Conservation (phyloP, 2,329 filamentous ascomycete genomes). For the Stemphylium beticola region DNA sequence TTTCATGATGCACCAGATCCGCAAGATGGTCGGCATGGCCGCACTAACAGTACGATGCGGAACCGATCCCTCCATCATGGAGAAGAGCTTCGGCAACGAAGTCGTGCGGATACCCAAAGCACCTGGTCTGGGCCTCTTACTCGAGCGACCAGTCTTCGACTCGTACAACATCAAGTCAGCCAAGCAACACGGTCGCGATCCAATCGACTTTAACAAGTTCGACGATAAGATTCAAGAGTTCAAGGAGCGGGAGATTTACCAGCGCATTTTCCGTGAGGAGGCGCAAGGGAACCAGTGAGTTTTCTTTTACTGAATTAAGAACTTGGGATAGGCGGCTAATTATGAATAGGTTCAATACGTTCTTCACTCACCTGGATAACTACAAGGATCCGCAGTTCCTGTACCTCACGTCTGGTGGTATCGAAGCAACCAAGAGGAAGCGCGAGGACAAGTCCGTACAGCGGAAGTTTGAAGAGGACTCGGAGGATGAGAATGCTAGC, state of each 20-base stretch:
- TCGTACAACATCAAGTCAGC: slow-evolving; percentile 80
- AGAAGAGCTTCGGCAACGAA: slow-evolving; percentile 72
- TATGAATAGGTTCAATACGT: slow-evolving; percentile 51
- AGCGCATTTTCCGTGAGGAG: slow-evolving; percentile 88
- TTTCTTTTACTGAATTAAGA: not conserved
- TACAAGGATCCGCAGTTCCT: slow-evolving; percentile 58
- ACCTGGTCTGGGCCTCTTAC: slow-evolving; percentile 82
- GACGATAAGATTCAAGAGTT: slow-evolving; percentile 83
- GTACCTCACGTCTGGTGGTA: slow-evolving; percentile 57
- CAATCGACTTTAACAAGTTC: slow-evolving; percentile 79
- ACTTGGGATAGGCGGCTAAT: slow-evolving; percentile 1
- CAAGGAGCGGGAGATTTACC: slow-evolving; percentile 91
- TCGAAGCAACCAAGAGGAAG: slow-evolving; percentile 50
- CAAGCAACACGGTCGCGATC: slow-evolving; percentile 66
- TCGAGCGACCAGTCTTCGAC: slow-evolving; percentile 91
- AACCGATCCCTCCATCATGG: slow-evolving; percentile 72
- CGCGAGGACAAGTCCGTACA: slow-evolving; percentile 36
- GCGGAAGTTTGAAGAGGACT: slow-evolving; percentile 41
- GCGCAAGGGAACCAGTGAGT: slow-evolving; percentile 85
- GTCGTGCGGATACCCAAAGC: slow-evolving; percentile 93
- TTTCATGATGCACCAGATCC: slow-evolving; percentile 99
- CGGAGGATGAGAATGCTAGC: slow-evolving; percentile 45
- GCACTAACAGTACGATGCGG: slow-evolving; percentile 85
- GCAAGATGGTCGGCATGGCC: slow-evolving; percentile 97
- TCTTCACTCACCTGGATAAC: slow-evolving; percentile 60